Conservation (phyloP, 2,329 filamentous ascomycete species). For the Talaromyces albobiverticillius region DNA sequence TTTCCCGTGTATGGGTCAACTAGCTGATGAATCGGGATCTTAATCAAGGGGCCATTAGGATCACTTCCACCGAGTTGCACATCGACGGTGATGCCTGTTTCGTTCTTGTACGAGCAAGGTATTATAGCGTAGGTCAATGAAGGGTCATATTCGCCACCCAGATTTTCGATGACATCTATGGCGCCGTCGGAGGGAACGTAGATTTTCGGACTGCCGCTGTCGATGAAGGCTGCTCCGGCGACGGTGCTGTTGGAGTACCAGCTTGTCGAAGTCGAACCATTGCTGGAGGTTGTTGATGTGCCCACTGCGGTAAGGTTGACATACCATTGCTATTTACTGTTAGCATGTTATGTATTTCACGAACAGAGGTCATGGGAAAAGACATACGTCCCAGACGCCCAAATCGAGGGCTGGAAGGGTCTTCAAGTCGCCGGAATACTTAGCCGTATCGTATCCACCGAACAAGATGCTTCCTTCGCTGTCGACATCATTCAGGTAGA, state of each 20-base stretch:
- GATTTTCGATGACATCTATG: neutral
- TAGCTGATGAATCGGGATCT: neutral
- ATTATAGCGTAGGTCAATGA: neutral
- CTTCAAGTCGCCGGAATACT: neutral
- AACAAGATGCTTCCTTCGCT: slow-evolving; percentile 5
- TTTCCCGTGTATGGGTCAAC: neutral
- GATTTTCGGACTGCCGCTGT: slow-evolving; percentile 1
- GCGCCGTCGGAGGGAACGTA: neutral
- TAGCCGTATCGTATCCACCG: slow-evolving; percentile 5
- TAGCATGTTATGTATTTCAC: neutral
- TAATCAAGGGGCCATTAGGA: neutral
- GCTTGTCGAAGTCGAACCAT: neutral
- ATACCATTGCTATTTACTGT: slow-evolving; percentile 1
- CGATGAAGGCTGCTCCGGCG: slow-evolving; percentile 2
- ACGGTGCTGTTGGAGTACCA: neutral
- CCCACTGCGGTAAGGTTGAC: neutral
- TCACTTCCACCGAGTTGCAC: slow-evolving; percentile 1
- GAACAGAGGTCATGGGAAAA: too few relatives aligned
- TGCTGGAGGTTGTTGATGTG: neutral
- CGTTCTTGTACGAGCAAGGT: neutral
- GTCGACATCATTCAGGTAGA: slow-evolving; percentile 1
- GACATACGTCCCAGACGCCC: neutral
- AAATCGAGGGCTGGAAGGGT: neutral
- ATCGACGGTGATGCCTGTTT: neutral
- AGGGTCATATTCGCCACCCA: neutral